These are phyloP conservation scores for Cryptococcus sp. DNA, from an alignment of 1,284 basidiomycete species.

Conservation along the genomic window DNA sequence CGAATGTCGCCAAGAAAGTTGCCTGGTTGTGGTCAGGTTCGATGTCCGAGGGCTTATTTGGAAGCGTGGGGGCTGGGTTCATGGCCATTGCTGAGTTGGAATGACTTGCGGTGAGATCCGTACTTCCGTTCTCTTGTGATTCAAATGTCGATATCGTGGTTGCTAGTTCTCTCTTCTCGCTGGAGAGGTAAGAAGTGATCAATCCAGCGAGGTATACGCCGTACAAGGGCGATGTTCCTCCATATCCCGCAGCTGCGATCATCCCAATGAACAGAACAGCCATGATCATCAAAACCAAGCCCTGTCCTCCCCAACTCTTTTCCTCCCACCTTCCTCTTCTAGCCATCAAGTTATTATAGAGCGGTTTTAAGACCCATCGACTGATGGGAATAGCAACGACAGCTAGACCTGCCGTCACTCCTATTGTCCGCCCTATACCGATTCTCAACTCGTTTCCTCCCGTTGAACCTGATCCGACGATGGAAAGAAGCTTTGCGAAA, in stretches of 20 bases:
- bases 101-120: no score
- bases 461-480: conserved; percentile 25
- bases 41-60: neutral
- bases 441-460: conserved; percentile 3
- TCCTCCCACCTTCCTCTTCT: conserved; percentile 3
- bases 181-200: conserved; percentile 29
- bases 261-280: conserved; percentile 33
- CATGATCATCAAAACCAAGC: conserved; percentile 31
- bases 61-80: no score
- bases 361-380: conserved; percentile 15
- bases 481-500: conserved; percentile 51
- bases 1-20: conserved; percentile 33
- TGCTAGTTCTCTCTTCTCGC: no score
- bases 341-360: conserved; percentile 6
- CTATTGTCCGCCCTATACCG: conserved; percentile 12
- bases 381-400: conserved; percentile 11
- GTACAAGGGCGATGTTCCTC: conserved; percentile 50
- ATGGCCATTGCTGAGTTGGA: no score
- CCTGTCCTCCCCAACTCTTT: conserved; percentile 8
- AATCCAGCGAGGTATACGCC: conserved; percentile 52
- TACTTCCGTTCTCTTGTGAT: no score
- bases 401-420: conserved; percentile 25
- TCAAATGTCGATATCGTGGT: no score
- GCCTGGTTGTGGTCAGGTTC: neutral
- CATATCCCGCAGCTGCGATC: conserved; percentile 34